phyloP scores from a whole-genome alignment of 208 protist species.

The Blechomonas ayalai region DNA sequence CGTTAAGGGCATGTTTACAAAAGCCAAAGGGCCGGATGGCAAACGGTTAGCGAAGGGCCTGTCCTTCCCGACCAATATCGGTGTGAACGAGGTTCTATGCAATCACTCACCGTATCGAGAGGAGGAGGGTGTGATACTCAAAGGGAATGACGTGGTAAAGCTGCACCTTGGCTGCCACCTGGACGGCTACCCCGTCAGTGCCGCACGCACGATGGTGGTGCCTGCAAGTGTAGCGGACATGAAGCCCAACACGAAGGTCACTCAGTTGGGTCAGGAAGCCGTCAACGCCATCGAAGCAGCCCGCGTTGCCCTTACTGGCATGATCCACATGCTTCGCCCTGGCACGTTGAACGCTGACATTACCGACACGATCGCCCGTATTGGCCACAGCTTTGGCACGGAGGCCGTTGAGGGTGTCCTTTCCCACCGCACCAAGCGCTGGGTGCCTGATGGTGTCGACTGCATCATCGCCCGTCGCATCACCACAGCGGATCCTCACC shows the following conservation, averaged over 20 bases:
- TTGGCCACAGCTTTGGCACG: constrained; percentile 87
- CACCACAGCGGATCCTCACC: constrained; percentile 54
- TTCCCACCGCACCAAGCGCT: constrained; percentile 95
- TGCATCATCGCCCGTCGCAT: constrained; percentile 90
- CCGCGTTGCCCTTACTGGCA: constrained; percentile 88
- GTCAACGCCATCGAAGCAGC: constrained; percentile 94
- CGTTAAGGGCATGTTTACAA: constrained; percentile 52
- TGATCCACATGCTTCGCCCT: constrained; percentile 68
- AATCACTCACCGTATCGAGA: constrained; percentile 92
- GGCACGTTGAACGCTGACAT: constrained; percentile 85
- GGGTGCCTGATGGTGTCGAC: constrained; percentile 96
- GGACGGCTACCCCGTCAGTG: constrained; percentile 95
- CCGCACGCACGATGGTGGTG: constrained; percentile 92
- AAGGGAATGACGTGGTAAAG: constrained; percentile 95
- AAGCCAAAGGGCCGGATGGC: constrained; percentile 56
- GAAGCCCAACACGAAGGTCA: constrained; percentile 1
- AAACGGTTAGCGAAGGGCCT: constrained; percentile 82
- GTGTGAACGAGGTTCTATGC: constrained; percentile 95
- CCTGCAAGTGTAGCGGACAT: constrained; percentile 3
- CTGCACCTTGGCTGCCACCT: constrained; percentile 96
- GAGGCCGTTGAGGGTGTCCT: constrained; percentile 95
- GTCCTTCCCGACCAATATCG: constrained; percentile 97
- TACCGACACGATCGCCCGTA: constrained; percentile 88
- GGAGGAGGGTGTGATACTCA: constrained; percentile 58
- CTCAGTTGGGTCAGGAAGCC: constrained; percentile 8